These are phyloP conservation scores for Capsicum chinense DNA, from an alignment of 257 asterid species.

Conservation along the genomic window DNA sequence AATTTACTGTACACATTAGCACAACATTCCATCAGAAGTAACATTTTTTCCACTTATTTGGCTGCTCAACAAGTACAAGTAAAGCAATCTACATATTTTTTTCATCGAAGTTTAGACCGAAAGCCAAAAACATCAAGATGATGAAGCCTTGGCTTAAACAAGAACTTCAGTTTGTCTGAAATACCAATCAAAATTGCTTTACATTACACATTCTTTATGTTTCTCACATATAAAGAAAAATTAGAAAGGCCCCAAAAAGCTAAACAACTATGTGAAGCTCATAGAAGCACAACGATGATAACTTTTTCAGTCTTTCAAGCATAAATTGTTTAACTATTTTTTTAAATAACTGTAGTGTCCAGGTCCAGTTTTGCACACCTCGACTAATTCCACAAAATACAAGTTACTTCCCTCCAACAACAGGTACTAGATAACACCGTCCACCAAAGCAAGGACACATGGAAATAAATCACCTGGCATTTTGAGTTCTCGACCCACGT, in stretches of 20 bases:
- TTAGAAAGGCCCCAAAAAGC: not conserved
- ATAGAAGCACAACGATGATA: slow-evolving; percentile 7
- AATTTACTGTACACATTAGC: not conserved
- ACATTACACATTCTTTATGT: not conserved
- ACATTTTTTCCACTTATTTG: slow-evolving; percentile 2
- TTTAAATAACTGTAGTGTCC: not conserved
- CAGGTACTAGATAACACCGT: not conserved
- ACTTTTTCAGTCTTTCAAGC: not conserved
- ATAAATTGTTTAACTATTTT: no score
- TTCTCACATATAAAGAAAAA: not conserved
- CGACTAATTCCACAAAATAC: not conserved
- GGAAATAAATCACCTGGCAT: not conserved
- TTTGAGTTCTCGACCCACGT: no score
- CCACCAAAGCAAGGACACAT: not conserved
- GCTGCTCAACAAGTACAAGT: not conserved
- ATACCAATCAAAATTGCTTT: not conserved
- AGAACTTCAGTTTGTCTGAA: not conserved
- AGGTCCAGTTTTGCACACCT: not conserved
- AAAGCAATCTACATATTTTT: not conserved
- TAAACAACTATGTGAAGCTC: not conserved
- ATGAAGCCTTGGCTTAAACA: not conserved
- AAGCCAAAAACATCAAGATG: not conserved
- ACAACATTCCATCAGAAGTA: slow-evolving; percentile 28
- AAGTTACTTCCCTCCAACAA: not conserved
- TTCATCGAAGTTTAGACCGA: not conserved